Base-by-base conservation (phyloP, 2,329 filamentous ascomycete species). In the Colletotrichum sp. region DNA sequence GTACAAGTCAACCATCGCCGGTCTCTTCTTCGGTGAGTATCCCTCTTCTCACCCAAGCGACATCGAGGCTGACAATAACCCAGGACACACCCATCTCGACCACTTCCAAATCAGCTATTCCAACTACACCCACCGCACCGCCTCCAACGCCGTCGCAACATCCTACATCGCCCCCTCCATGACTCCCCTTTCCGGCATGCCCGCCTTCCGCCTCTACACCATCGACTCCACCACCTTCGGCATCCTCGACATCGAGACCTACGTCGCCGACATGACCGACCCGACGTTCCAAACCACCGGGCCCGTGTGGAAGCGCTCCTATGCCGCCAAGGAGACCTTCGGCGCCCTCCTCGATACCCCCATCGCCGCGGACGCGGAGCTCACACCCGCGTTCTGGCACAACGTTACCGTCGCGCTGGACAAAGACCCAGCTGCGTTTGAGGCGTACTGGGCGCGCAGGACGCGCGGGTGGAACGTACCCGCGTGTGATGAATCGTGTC, bases 291-390 rank as follows among this genome's bases (percentile, higher is more conserved):
- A 58, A 28, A 58, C 52, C 3, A 1, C 24, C 13, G 24, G 52
- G 0, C 52, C 52, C 13, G 52, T 28, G 1, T 57, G 55, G 55
- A 28, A 26, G 0, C 21, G 0, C 7, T 58, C 21, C 2, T 58
- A 16, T 2, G 7, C 55, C 13, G 55, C 55, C 8, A 28, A 58
- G 1, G 13, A 58, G 7, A 28, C 55, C 13, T 28, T 26, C 55
- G 21, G 13, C 24, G 4, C 24, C 2, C 24, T 58, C 0, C 21
- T 58, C 7, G 26, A 24, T 3, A 8, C 8, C 4, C 13, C 55
- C 21, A 4, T 58, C 1, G 0, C 55, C 13, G 55, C 24, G 7
- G 55, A 28, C 0, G 13, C 24, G 55, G 55, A 28, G 55, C 55
- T 26, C 0, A 58, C 55, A 0, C 55, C 55, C 0, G 55, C 55